Evolutionary conservation across 2,329 filamentous ascomycete genomes (phyloP).

Genomic region (Epichloe sp.): DNA sequence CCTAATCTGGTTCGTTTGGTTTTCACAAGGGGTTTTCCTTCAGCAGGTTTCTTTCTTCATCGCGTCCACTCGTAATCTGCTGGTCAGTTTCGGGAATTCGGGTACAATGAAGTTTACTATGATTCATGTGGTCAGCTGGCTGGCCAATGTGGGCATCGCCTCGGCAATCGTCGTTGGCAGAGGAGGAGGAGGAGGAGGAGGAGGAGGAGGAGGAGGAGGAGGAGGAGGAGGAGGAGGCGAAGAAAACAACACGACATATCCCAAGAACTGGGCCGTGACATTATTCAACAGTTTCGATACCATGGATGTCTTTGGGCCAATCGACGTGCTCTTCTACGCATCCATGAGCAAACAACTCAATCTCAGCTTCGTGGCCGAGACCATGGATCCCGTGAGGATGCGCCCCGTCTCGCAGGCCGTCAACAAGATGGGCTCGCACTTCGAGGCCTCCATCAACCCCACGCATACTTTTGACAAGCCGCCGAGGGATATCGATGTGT

Average conservation of each 20-base stretch:
- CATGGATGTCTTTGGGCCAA: conserved; percentile 27
- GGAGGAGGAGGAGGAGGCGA: neutral
- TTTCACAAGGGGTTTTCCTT: no score
- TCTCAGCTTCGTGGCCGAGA: conserved; percentile 25
- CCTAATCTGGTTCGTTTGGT: no score
- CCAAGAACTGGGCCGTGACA: conserved; percentile 3
- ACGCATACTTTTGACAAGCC: conserved; percentile 38
- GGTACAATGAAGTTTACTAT: neutral
- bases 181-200: neutral
- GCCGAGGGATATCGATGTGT: conserved; percentile 35
- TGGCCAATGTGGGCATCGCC: neutral
- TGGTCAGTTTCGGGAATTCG: neutral
- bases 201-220: neutral
- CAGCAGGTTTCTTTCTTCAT: no score
- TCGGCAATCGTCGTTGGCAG: neutral
- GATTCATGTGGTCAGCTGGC: neutral
- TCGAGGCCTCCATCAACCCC: conserved; percentile 22
- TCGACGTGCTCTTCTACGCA: conserved; percentile 29
- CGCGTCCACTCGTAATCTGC: neutral
- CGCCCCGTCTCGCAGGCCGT: conserved; percentile 10
- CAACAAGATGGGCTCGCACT: conserved; percentile 13
- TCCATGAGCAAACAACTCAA: conserved; percentile 20
- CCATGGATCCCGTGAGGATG: conserved; percentile 26
- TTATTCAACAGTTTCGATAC: conserved; percentile 6
- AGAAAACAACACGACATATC: neutral